Percentiles rank a stretch among this genome's conserved stretches.
phyloP scores from a whole-genome alignment of 495 filamentous ascomycete species.

The Podospora comata region DNA sequence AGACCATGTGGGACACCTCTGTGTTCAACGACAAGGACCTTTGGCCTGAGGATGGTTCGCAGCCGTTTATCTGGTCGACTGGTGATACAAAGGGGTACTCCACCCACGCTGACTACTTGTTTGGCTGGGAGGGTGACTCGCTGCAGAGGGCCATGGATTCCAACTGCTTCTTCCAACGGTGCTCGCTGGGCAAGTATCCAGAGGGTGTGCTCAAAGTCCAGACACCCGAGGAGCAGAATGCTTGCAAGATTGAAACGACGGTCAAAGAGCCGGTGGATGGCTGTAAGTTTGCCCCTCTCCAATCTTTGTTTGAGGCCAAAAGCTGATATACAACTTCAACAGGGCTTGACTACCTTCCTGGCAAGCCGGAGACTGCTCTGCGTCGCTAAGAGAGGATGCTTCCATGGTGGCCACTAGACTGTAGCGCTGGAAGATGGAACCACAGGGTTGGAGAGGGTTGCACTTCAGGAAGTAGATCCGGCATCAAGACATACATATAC shows the following conservation, averaged over 20 bases:
- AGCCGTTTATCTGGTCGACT: slow-evolving; percentile 42
- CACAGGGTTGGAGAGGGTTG: background rate
- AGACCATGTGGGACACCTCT: slow-evolving; percentile 42
- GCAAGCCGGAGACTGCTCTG: background rate
- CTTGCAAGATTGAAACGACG: slow-evolving; percentile 36
- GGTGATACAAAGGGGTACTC: slow-evolving; percentile 42
- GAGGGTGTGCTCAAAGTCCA: slow-evolving; percentile 29
- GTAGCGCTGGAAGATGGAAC: background rate
- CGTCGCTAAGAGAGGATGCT: background rate
- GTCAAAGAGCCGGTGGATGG: slow-evolving; percentile 38
- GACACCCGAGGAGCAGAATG: slow-evolving; percentile 30
- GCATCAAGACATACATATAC: too few species aligned
- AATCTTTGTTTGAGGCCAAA: background rate
- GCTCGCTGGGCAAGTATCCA: slow-evolving; percentile 13
- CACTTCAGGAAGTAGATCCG: too few species aligned
- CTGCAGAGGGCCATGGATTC: slow-evolving; percentile 45
- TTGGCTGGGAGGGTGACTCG: slow-evolving; percentile 42
- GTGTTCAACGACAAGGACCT: slow-evolving; percentile 39
- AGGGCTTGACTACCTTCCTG: slow-evolving; percentile 16
- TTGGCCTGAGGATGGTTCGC: slow-evolving; percentile 42
- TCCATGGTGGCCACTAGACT: background rate
- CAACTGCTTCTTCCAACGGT: slow-evolving; percentile 37
- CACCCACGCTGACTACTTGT: slow-evolving; percentile 47
- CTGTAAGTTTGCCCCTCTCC: slow-evolving; percentile 30
- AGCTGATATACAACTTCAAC: background rate